These are phyloP conservation scores for Lachnellula occidentalis DNA, from an alignment of 2,329 filamentous ascomycete species.

Conservation along the genomic window DNA sequence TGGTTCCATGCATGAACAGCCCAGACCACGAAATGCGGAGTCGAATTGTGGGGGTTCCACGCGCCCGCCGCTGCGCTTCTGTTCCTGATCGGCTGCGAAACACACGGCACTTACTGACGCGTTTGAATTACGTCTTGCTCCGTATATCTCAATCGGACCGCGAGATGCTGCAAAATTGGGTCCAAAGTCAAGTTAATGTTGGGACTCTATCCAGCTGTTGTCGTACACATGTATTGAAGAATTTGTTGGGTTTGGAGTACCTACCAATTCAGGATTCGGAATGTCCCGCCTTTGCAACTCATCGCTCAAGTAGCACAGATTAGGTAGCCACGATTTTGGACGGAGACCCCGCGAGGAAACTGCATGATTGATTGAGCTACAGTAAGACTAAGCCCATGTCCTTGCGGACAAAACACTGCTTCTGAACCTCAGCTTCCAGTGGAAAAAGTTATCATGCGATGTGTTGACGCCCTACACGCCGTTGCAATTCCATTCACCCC, in stretches of 20 bases:
- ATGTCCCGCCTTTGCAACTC: background rate
- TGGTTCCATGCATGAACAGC: background rate
- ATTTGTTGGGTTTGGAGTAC: too few relatives aligned
- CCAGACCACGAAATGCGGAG: slow-evolving; percentile 9
- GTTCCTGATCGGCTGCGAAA: background rate
- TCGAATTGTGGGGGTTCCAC: slow-evolving; percentile 8
- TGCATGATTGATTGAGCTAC: slow-evolving; percentile 11
- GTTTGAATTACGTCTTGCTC: background rate
- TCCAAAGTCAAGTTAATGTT: background rate
- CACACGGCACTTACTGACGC: background rate
- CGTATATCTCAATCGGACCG: background rate
- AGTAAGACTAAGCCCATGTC: slow-evolving; percentile 1
- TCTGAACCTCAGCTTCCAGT: slow-evolving; percentile 11
- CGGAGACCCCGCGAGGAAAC: background rate
- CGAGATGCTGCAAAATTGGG: background rate
- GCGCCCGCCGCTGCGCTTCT: background rate
- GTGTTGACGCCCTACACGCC: slow-evolving; percentile 27
- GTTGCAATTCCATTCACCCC: slow-evolving; percentile 18
- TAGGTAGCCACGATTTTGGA: background rate
- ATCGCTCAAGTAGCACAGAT: background rate
- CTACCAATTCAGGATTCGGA: background rate
- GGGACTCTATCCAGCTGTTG: too few relatives aligned
- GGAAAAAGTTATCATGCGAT: slow-evolving; percentile 19
- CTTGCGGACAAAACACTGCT: slow-evolving; percentile 12
- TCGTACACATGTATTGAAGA: too few relatives aligned